A percentile compares a stretch with the other conserved stretches of the same genome.
Conservation (phyloP, 441 rosid genomes). For the Erodium texanum region DNA sequence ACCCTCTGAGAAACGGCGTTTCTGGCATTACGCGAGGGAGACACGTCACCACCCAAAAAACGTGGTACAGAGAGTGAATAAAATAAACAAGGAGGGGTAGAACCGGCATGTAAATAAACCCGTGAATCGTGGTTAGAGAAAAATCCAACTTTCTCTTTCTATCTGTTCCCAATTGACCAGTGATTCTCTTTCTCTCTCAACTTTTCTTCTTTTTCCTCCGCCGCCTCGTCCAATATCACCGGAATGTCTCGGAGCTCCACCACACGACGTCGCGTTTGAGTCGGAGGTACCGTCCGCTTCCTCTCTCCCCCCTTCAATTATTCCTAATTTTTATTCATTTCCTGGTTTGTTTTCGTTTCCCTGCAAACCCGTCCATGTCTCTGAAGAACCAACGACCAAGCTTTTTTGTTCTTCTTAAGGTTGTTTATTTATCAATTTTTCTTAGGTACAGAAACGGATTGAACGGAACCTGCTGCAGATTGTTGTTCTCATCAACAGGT, state of each 20-base stretch:
- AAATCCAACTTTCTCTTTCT: background rate
- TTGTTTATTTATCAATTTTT: background rate
- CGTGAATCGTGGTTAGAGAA: slow-evolving; percentile 10
- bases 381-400: background rate
- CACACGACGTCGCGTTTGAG: slow-evolving; percentile 1
- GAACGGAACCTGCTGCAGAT: background rate
- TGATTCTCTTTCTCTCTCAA: slow-evolving; percentile 2
- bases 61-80: background rate
- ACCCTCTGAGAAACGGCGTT: background rate
- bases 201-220: background rate
- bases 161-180: slow-evolving; percentile 8
- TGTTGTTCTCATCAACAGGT: slow-evolving; percentile 3
- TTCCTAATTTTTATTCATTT: background rate
- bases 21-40: background rate
- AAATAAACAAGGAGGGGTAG: background rate
- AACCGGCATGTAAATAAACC: background rate
- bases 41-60: background rate
- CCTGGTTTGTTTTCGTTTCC: background rate
- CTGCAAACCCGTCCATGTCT: background rate
- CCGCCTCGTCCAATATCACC: slow-evolving; percentile 8
- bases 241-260: slow-evolving; percentile 3
- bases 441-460: background rate
- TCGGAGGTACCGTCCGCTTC: background rate
- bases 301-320: background rate
- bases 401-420: background rate